phyloP scores from a whole-genome alignment of 1,139 yeast genomes.

The Pichia sp. region DNA sequence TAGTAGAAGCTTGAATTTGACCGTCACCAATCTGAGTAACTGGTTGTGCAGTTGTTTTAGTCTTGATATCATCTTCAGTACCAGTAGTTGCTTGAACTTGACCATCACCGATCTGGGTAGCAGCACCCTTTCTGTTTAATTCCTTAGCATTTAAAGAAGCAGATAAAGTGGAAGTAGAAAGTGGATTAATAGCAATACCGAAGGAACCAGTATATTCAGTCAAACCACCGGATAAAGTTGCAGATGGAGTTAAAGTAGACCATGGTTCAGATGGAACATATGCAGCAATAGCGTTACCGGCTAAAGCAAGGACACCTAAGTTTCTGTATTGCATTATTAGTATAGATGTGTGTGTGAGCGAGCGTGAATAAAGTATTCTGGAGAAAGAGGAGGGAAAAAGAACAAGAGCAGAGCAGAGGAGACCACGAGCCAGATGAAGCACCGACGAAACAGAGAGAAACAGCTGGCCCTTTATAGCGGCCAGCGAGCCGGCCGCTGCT shows the following conservation, averaged over 20 bases:
- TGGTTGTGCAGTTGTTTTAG: constrained; percentile 21
- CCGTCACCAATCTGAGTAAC: constrained; percentile 39
- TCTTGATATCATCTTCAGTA: constrained; percentile 30
- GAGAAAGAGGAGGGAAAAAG: background rate
- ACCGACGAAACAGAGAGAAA: background rate
- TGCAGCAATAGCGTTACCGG: constrained; percentile 53
- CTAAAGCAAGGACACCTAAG: constrained; percentile 33
- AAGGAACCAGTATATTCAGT: constrained; percentile 57
- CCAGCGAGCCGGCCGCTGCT: no score
- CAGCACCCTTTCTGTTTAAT: constrained; percentile 28
- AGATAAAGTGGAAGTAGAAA: constrained; percentile 33
- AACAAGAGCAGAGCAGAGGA: background rate
- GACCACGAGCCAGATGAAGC: background rate
- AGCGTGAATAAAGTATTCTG: background rate
- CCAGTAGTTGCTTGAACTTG: constrained; percentile 34
- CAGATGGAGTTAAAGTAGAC: constrained; percentile 63
- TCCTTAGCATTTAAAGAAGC: constrained; percentile 27
- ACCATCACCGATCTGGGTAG: constrained; percentile 33
- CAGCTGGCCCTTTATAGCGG: constrained; percentile 1
- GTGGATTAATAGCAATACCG: constrained; percentile 64
- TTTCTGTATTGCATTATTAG: constrained; percentile 29
- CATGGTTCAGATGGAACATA: constrained; percentile 66
- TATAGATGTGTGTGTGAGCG: background rate
- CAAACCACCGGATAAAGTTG: constrained; percentile 50
- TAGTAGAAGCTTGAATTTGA: constrained; percentile 38